phyloP scores from a whole-genome alignment of 1,139 yeast species.

The Taphrina wiesneri region DNA sequence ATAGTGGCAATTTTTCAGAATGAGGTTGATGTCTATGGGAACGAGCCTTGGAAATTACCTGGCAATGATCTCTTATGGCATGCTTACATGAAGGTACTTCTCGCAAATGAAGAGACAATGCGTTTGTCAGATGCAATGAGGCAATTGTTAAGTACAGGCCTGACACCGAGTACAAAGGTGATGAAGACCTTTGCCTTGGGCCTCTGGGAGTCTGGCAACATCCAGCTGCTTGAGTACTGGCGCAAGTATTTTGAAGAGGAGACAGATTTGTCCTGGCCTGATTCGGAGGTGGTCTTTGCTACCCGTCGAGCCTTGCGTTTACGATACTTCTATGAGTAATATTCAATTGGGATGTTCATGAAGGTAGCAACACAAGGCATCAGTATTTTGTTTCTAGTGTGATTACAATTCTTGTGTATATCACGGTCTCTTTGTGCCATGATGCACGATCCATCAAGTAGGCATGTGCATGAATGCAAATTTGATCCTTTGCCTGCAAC shows the following conservation, averaged over 20 bases:
- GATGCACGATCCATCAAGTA: no score
- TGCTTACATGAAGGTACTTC: slow-evolving; percentile 10
- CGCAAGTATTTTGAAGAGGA: slow-evolving; percentile 13
- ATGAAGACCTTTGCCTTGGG: slow-evolving; percentile 15
- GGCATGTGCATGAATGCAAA: no score
- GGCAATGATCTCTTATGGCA: slow-evolving; percentile 8
- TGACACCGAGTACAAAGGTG: not conserved
- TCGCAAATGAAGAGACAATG: slow-evolving; percentile 14
- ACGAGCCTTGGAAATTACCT: slow-evolving; percentile 10
- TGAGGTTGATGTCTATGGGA: not conserved
- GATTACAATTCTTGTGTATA: no score
- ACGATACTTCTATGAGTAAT: slow-evolving; percentile 2
- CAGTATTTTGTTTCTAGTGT: not conserved
- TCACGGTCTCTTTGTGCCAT: no score
- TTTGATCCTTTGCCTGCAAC: no score
- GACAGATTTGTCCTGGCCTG: slow-evolving; percentile 11
- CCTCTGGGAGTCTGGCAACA: slow-evolving; percentile 19
- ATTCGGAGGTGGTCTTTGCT: slow-evolving; percentile 2
- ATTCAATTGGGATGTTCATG: not conserved
- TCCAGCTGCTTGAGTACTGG: slow-evolving; percentile 15
- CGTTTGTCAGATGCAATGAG: slow-evolving; percentile 12
- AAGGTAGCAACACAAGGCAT: no score
- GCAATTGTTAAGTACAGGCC: slow-evolving; percentile 1
- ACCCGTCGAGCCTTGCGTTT: not conserved
- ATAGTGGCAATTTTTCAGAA: not conserved